Conservation (phyloP, 2,329 filamentous ascomycete species). For the Neopestalotiopsis rosae region DNA sequence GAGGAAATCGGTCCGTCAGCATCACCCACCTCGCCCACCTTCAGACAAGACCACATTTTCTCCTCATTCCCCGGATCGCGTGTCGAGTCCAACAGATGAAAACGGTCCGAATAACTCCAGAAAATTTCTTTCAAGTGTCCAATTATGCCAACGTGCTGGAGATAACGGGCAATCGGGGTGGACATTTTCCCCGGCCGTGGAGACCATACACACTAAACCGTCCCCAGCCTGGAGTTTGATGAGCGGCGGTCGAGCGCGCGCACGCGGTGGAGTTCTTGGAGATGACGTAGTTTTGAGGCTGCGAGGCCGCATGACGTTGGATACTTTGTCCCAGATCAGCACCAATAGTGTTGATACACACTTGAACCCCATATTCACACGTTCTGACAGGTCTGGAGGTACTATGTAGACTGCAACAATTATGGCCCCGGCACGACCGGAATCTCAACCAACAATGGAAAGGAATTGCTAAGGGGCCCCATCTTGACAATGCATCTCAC, state of each 20-base stretch:
- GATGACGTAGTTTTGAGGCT: slow-evolving; percentile 7
- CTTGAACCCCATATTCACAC: too few relatives aligned
- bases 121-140: neutral
- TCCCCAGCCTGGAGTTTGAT: slow-evolving; percentile 7
- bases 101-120: neutral
- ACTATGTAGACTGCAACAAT: neutral
- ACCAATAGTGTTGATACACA: too few relatives aligned
- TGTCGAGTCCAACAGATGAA: neutral
- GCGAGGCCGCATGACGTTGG: neutral
- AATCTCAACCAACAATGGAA: neutral
- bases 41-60: slow-evolving; percentile 2
- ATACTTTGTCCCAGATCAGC: too few relatives aligned
- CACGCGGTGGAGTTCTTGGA: neutral
- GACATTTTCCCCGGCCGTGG: slow-evolving; percentile 4
- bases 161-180: neutral
- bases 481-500: neutral
- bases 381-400: too few relatives aligned
- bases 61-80: neutral
- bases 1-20: neutral
- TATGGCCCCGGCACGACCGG: neutral
- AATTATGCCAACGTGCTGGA: neutral
- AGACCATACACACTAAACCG: neutral
- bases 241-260: neutral
- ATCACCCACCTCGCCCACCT: neutral
- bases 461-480: neutral